Percentiles rank a stretch among this genome's conserved stretches.
Conservation (phyloP, 2,329 filamentous ascomycete species). For the Claviceps sp. region DNA sequence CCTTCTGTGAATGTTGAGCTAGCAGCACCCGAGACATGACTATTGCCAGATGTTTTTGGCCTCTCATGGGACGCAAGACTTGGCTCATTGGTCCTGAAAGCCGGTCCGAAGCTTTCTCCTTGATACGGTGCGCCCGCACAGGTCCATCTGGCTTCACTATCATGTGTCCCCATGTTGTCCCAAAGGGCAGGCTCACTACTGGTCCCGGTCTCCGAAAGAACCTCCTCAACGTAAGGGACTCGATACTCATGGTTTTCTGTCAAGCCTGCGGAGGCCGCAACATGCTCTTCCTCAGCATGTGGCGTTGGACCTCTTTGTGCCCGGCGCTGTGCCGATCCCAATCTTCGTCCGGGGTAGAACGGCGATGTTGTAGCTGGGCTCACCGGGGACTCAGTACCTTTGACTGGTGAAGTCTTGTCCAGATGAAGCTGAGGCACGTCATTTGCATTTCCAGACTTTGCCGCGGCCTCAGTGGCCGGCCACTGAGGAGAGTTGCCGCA, state of each 20-base stretch:
- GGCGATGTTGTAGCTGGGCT: conserved; percentile 5
- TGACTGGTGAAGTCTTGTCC: neutral
- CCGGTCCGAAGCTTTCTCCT: neutral
- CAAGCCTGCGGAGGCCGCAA: neutral
- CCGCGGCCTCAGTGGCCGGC: neutral
- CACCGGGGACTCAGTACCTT: neutral
- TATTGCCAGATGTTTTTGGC: neutral
- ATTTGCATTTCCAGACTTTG: neutral
- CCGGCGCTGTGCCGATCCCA: conserved; percentile 16
- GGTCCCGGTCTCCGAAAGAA: neutral
- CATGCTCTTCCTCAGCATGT: neutral
- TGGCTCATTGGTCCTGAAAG: neutral
- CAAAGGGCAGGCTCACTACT: neutral
- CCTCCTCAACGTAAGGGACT: conserved; percentile 9
- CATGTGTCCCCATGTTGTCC: neutral
- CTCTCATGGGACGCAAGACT: neutral
- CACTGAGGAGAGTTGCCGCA: neutral
- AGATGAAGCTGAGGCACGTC: neutral
- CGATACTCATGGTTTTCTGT: conserved; percentile 5
- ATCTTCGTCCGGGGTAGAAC: conserved; percentile 12
- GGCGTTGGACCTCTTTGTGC: conserved; percentile 12
- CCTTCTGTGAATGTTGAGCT: neutral
- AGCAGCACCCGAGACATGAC: neutral
- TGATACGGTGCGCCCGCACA: neutral
- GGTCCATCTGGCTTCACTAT: neutral